These are phyloP conservation scores for Morella rubra DNA, from an alignment of 306 rosid species.

Conservation along the genomic window DNA sequence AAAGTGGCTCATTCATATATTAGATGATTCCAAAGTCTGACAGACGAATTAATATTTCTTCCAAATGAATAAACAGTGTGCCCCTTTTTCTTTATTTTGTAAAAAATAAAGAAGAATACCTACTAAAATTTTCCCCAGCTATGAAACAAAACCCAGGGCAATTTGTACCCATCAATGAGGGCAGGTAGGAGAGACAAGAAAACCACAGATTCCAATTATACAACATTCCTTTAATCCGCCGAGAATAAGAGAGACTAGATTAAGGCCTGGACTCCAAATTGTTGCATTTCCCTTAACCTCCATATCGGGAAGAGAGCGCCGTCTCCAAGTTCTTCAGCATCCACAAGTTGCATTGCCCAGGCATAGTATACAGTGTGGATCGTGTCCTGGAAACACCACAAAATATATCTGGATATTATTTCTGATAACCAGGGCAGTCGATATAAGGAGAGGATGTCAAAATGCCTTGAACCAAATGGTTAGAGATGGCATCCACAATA, in stretches of 20 bases:
- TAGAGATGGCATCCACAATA: neutral
- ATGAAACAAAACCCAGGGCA: slow-evolving; percentile 33
- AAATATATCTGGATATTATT: neutral
- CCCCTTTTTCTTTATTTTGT: slow-evolving; percentile 1
- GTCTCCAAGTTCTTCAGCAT: slow-evolving; percentile 65
- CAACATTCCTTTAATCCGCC: slow-evolving; percentile 22
- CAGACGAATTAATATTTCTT: neutral
- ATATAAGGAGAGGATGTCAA: neutral
- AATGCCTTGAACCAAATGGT: neutral
- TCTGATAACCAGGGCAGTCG: neutral
- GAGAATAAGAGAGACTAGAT: slow-evolving; percentile 38
- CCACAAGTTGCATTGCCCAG: slow-evolving; percentile 92
- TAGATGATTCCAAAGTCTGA: neutral
- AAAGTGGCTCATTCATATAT: neutral
- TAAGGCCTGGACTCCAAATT: slow-evolving; percentile 73
- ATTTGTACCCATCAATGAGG: neutral
- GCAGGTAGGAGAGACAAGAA: neutral
- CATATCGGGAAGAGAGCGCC: slow-evolving; percentile 69
- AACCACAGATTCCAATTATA: slow-evolving; percentile 19
- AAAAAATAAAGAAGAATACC: slow-evolving; percentile 1
- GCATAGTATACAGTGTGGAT: slow-evolving; percentile 72
- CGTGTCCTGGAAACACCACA: slow-evolving; percentile 53
- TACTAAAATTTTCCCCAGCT: slow-evolving; percentile 22
- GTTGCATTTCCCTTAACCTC: slow-evolving; percentile 86
- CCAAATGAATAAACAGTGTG: slow-evolving; percentile 1